phyloP scores from a whole-genome alignment of 2,329 filamentous ascomycete species.

The Orbilia javanica region DNA sequence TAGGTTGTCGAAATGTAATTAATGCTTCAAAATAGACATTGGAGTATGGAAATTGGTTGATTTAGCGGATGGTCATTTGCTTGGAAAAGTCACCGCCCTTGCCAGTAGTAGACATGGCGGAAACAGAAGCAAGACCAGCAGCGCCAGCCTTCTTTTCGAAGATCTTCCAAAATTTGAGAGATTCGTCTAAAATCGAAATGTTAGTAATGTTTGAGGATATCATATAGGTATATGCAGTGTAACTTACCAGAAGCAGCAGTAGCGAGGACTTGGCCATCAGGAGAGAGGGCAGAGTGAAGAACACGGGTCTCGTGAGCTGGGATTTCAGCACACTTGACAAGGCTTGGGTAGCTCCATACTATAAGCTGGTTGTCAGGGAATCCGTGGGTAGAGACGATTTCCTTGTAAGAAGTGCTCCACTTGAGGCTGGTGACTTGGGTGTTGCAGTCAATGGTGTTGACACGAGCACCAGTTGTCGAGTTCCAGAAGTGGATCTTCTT shows the following conservation, averaged over 20 bases:
- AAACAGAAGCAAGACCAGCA: conserved; percentile 66
- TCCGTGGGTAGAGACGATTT: conserved; percentile 96
- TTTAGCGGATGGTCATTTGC: conserved; percentile 92
- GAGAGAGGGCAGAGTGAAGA: conserved; percentile 94
- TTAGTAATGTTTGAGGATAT: conserved; percentile 63
- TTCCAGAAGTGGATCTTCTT: conserved; percentile 99
- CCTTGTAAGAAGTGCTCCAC: conserved; percentile 97
- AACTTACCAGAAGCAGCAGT: conserved; percentile 77
- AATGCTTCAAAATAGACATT: conserved; percentile 49
- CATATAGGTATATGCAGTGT: not conserved
- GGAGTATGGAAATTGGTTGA: conserved; percentile 24
- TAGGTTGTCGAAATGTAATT: conserved; percentile 10
- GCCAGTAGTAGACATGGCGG: conserved; percentile 69
- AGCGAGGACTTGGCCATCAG: conserved; percentile 96
- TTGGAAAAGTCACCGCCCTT: conserved; percentile 83
- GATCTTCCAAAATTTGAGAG: conserved; percentile 99
- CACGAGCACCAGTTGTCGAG: conserved; percentile 93
- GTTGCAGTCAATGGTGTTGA: conserved; percentile 99
- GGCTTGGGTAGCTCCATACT: conserved; percentile 98
- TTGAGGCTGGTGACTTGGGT: conserved; percentile 96
- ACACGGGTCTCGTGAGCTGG: conserved; percentile 97
- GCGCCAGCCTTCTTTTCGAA: conserved; percentile 97
- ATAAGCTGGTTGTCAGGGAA: conserved; percentile 99
- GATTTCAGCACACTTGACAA: conserved; percentile 98
- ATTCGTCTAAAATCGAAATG: conserved; percentile 75